Conservation (phyloP, 2,329 filamentous ascomycete species). For the Venturia asperata region DNA sequence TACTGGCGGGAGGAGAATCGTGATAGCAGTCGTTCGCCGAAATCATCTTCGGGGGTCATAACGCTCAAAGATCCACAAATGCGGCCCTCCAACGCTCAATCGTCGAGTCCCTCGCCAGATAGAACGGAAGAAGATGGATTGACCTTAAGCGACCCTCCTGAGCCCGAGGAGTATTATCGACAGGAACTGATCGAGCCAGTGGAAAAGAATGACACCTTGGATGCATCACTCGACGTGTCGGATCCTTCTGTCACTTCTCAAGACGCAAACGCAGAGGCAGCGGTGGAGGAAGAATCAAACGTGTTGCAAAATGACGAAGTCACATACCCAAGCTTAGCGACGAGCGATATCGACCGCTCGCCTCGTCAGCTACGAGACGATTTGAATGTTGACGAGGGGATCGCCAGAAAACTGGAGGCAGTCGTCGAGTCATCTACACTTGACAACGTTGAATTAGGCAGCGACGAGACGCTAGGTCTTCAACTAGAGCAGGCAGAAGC, state of each 20-base stretch:
- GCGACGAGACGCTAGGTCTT: constrained; percentile 3
- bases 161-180: neutral
- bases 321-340: neutral
- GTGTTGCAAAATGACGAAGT: neutral
- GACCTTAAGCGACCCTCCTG: neutral
- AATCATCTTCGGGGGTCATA: neutral
- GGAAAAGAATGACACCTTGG: neutral
- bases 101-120: neutral
- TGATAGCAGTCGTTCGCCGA: neutral
- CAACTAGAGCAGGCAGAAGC: constrained; percentile 12
- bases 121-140: neutral
- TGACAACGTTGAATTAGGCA: constrained; percentile 5
- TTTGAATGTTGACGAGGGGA: neutral
- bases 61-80: neutral
- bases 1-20: neutral
- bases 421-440: constrained; percentile 6
- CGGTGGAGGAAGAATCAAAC: neutral
- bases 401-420: neutral
- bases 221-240: neutral
- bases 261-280: neutral
- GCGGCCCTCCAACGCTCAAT: neutral
- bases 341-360: neutral
- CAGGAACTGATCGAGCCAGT: neutral
- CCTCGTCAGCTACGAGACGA: neutral
- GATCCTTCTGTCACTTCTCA: too few relatives aligned